phyloP scores from a whole-genome alignment of 768 basidiomycete genomes.

The Phaeotremella skinneri region DNA sequence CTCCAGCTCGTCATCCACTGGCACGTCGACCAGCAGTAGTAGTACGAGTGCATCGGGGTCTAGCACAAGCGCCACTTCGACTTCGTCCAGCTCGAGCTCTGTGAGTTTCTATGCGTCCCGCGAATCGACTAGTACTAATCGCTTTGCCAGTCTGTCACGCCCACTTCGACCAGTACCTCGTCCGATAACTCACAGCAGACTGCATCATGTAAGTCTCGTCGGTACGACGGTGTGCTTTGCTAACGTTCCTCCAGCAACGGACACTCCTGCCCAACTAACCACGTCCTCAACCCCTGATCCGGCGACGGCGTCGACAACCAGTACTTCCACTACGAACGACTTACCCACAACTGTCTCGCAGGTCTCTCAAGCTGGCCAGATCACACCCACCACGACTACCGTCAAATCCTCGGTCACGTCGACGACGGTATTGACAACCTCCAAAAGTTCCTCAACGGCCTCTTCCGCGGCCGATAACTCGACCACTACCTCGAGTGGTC shows the following conservation, averaged over 20 bases:
- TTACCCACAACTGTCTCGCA: slow-evolving; percentile 6
- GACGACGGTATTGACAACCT: slow-evolving; percentile 1
- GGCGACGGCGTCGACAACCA: slow-evolving; percentile 1
- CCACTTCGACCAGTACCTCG: too few species aligned
- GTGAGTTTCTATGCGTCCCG: too few species aligned
- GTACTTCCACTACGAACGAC: not conserved
- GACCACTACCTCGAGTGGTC: slow-evolving; percentile 15
- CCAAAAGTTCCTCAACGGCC: slow-evolving; percentile 20
- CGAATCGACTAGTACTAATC: too few species aligned
- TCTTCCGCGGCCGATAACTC: slow-evolving; percentile 12
- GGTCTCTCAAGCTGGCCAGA: slow-evolving; percentile 7
- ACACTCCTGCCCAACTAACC: not conserved
- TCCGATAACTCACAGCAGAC: not conserved
- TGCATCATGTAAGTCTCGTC: not conserved
- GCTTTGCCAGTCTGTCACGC: too few species aligned
- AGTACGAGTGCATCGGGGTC: not conserved
- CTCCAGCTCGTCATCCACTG: not conserved
- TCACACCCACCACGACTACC: slow-evolving; percentile 4
- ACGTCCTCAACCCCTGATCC: slow-evolving; percentile 1
- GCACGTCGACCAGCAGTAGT: not conserved
- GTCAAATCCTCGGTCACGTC: not conserved
- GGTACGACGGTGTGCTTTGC: not conserved
- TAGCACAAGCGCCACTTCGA: not conserved
- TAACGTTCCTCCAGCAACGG: not conserved
- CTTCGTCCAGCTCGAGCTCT: not conserved